phyloP scores from a whole-genome alignment of 2,329 filamentous ascomycete species.

The Pseudocercospora crystallina region DNA sequence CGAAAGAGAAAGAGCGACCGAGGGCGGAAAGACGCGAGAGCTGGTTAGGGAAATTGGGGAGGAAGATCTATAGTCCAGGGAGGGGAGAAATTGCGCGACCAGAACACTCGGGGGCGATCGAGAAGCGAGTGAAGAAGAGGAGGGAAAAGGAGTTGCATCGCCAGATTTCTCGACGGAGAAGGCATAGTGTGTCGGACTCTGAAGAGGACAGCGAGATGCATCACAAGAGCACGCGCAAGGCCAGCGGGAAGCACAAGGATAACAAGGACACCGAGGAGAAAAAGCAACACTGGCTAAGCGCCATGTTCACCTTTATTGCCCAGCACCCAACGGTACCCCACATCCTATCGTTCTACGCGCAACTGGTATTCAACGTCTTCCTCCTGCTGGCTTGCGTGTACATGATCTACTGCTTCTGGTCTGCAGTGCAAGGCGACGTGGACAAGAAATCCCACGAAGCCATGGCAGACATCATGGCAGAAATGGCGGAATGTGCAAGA shows the following conservation, averaged over 20 bases:
- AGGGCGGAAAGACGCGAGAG: conserved; percentile 26
- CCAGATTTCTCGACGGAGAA: conserved; percentile 24
- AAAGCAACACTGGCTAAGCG: conserved; percentile 35
- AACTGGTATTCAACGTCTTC: conserved; percentile 65
- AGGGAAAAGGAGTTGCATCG: conserved; percentile 29
- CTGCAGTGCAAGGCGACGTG: conserved; percentile 73
- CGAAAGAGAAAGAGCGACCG: conserved; percentile 33
- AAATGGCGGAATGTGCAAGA: conserved; percentile 71
- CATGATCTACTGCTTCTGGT: conserved; percentile 67
- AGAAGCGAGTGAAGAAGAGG: conserved; percentile 37
- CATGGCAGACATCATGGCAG: conserved; percentile 63
- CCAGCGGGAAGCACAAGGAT: conserved; percentile 21
- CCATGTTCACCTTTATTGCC: conserved; percentile 62
- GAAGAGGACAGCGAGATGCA: conserved; percentile 30
- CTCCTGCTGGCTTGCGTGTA: conserved; percentile 61
- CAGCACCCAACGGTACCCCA: conserved; percentile 64
- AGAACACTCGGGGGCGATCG: conserved; percentile 40
- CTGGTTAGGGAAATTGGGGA: conserved; percentile 31
- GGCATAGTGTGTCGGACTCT: conserved; percentile 36
- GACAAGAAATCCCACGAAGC: conserved; percentile 68
- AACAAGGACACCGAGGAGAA: conserved; percentile 14
- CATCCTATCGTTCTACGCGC: conserved; percentile 66
- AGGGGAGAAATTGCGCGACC: conserved; percentile 38
- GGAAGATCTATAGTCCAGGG: conserved; percentile 38
- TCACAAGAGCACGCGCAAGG: conserved; percentile 26